A percentile compares a stretch with the other conserved stretches of the same genome.
These are phyloP conservation scores for Aspergillus viridinutans DNA, from an alignment of 2,329 filamentous ascomycete genomes.

Conservation along the genomic window DNA sequence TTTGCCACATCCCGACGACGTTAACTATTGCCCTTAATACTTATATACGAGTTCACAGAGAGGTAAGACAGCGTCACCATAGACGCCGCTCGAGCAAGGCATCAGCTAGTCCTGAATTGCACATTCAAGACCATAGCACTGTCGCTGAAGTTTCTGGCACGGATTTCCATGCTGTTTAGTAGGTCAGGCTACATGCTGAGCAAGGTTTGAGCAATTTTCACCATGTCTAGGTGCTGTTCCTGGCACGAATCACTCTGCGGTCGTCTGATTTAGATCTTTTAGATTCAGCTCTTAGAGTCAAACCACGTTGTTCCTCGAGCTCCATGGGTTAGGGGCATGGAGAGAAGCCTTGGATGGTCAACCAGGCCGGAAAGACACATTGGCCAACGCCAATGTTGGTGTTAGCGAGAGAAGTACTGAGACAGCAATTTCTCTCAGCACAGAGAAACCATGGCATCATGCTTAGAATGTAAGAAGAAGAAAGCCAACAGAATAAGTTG, in stretches of 20 bases:
- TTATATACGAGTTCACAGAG: background rate
- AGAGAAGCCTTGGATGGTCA: background rate
- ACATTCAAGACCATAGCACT: background rate
- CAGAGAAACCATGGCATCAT: background rate
- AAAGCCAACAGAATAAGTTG: background rate
- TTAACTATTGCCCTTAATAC: background rate
- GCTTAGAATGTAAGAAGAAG: background rate
- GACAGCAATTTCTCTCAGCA: background rate
- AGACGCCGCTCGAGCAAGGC: background rate
- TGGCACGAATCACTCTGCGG: background rate
- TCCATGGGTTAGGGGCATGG: background rate
- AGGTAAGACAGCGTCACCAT: background rate
- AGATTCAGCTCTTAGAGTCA: background rate
- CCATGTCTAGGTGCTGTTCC: background rate
- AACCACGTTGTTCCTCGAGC: background rate
- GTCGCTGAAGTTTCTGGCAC: background rate
- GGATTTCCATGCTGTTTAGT: background rate
- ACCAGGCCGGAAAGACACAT: background rate
- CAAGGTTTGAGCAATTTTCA: background rate
- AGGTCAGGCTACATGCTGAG: background rate
- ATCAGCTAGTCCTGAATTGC: background rate
- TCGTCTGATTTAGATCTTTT: background rate
- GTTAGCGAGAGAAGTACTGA: background rate
- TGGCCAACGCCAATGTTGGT: background rate
- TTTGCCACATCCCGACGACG: background rate